phyloP scores from a whole-genome alignment of 1,284 basidiomycete genomes.

The Sporisorium exsertum region DNA sequence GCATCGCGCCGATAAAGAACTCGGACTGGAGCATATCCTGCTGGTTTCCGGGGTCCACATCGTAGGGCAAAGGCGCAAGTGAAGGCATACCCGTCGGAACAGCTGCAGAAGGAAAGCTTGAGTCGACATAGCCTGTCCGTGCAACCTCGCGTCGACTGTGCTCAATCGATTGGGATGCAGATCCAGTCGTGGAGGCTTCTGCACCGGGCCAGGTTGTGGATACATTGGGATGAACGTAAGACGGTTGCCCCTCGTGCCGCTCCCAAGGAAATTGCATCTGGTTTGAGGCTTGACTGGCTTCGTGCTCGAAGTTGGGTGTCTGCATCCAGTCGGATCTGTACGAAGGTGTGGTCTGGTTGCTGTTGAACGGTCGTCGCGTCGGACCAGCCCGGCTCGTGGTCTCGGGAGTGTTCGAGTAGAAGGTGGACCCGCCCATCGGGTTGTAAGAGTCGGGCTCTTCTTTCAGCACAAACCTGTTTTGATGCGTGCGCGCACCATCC shows the following conservation, averaged over 20 bases:
- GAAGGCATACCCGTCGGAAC: constrained; percentile 9
- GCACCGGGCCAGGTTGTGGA: constrained; percentile 1
- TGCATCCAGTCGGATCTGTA: constrained; percentile 12
- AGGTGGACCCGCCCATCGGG: neutral
- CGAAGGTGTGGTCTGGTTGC: neutral
- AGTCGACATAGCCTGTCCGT: constrained; percentile 2
- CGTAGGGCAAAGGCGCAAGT: neutral
- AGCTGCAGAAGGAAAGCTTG: neutral
- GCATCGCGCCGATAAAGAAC: constrained; percentile 28
- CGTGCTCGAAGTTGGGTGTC: neutral
- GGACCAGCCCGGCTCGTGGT: neutral
- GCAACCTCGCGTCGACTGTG: constrained; percentile 4
- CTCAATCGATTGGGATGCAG: neutral
- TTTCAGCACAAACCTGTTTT: constrained; percentile 7
- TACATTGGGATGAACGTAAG: neutral
- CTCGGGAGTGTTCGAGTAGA: constrained; percentile 1
- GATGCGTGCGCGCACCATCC: constrained; percentile 3
- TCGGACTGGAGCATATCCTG: constrained; percentile 30
- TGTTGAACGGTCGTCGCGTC: neutral
- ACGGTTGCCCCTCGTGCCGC: constrained; percentile 5
- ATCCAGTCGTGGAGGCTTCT: neutral
- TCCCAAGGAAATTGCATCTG: constrained; percentile 20
- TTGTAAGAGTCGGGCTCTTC: constrained; percentile 7
- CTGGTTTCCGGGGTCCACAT: neutral
- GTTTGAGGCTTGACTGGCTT: neutral